Evolutionary conservation across 345 rosid species (phyloP), one percentile per base, ranked within the genome.

Genomic region (Eutrema heterophyllum): DNA sequence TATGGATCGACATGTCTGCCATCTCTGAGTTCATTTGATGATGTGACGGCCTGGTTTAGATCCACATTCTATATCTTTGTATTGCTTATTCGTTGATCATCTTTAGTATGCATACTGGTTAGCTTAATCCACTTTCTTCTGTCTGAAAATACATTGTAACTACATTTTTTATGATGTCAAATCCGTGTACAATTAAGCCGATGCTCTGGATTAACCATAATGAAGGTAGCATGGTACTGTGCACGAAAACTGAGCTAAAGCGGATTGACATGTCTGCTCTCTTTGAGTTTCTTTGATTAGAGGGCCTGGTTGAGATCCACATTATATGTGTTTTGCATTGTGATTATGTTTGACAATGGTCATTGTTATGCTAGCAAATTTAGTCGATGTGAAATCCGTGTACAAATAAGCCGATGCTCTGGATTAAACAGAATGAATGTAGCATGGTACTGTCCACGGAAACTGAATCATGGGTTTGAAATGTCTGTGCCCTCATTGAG

Each of bases 391-490:
- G 0, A 11, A 24, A 56, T 39, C 55, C 48, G 71, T 70, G 72
- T 77, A 65, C 73, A 71, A 71, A 9, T 83, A 85, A 85, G 85
- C 85, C 79, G 85, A 80, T 83, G 81, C 84, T 81, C 84, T 83
- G 89, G 85, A 85, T 64, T 45, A 44, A 4, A 56, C 7, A 35
- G 1, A 46, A 79, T 83, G 88, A 85, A 81, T 78, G 80, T 33
- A 80, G 87, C 89, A 86, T 86, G 89, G 86, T 85, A 74, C 44
- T 79, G 85, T 85, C 18, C 85, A 79, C 86, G 64, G 73, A 85
- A 66, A 83, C 57, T 75, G 41, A 79, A 60, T 55, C 39, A 18
- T 39, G 61, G 3, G 57, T 64, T 65, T 50, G n/a, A 71, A 64
- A 57, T 77, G 76, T 77, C 76, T 77, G 79, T 85, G 84, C 85